Evolutionary conservation across 257 asterid genomes (phyloP).

Genomic region (Mitragyna speciosa): DNA sequence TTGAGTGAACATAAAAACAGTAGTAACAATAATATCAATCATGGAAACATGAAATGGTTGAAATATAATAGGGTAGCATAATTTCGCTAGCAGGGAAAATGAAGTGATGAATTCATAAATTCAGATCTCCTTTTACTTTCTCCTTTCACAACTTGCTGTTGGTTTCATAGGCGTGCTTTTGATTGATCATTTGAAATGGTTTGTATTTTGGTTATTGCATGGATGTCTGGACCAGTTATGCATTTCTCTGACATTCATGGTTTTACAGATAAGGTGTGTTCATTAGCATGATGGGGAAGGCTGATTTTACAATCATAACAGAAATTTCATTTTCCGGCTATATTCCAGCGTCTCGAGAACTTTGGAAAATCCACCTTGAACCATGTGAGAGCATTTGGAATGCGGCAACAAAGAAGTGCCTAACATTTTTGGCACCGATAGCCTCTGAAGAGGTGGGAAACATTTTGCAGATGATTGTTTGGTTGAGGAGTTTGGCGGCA

Average conservation of each 20-base stretch:
- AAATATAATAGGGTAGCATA: background rate
- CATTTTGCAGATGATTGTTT: slow-evolving; percentile 17
- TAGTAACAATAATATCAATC: background rate
- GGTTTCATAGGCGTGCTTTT: background rate
- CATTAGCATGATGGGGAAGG: slow-evolving; percentile 46
- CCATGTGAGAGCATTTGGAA: background rate
- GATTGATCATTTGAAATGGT: background rate
- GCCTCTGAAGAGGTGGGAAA: slow-evolving; percentile 10
- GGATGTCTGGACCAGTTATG: background rate
- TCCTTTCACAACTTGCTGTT: background rate
- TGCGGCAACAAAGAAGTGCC: slow-evolving; percentile 1
- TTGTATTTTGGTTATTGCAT: background rate
- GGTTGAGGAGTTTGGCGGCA: slow-evolving; percentile 12
- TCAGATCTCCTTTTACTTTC: background rate
- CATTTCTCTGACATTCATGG: slow-evolving; percentile 1
- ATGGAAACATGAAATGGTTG: background rate
- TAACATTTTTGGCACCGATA: background rate
- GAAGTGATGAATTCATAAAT: background rate
- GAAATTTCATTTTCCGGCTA: background rate
- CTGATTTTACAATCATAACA: background rate
- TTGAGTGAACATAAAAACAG: background rate
- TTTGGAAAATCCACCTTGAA: background rate
- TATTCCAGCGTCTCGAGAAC: background rate
- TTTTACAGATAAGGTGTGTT: slow-evolving; percentile 70
- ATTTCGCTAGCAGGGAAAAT: background rate